phyloP scores from a whole-genome alignment of 2,329 filamentous ascomycete genomes.

The Hypoxylon sp. region DNA sequence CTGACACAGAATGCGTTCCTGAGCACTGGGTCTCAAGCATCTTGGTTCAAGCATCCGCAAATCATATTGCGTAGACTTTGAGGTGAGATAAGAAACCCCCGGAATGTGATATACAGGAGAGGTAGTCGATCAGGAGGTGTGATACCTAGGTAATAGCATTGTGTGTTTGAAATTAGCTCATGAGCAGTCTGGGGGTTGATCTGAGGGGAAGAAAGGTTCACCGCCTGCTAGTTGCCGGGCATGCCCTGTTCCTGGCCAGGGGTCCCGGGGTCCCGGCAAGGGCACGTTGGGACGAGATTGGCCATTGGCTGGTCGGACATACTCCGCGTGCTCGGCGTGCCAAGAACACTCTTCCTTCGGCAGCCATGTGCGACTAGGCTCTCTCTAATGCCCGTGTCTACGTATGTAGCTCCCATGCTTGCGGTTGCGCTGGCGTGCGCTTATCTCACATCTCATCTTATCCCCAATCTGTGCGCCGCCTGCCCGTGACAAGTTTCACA shows the following conservation, averaged over 20 bases:
- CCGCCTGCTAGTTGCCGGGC: not conserved
- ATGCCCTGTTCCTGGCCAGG: slow-evolving; percentile 4
- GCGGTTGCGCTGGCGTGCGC: not conserved
- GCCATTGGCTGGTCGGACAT: slow-evolving; percentile 1
- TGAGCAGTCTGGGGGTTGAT: not conserved
- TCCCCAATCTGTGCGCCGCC: slow-evolving; percentile 5
- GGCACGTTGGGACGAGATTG: slow-evolving; percentile 4
- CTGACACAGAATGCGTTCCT: slow-evolving; percentile 36
- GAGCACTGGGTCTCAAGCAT: slow-evolving; percentile 28
- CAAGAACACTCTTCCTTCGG: not conserved
- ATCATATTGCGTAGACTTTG: not conserved
- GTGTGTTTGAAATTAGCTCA: slow-evolving; percentile 26
- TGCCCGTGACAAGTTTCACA: slow-evolving; percentile 5
- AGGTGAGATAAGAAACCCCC: not conserved
- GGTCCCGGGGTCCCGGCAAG: not conserved
- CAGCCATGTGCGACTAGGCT: not conserved
- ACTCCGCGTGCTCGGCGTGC: slow-evolving; percentile 2
- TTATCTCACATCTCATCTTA: not conserved
- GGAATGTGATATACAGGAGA: slow-evolving; percentile 5
- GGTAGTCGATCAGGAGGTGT: slow-evolving; percentile 33
- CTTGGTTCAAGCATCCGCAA: slow-evolving; percentile 8
- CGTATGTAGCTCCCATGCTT: not conserved
- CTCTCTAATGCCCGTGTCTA: not conserved
- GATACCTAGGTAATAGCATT: slow-evolving; percentile 1
- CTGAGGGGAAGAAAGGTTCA: not conserved